Evolutionary conservation across 352 stramenopile genomes (phyloP).

Genomic region (Phytophthora quininea): DNA sequence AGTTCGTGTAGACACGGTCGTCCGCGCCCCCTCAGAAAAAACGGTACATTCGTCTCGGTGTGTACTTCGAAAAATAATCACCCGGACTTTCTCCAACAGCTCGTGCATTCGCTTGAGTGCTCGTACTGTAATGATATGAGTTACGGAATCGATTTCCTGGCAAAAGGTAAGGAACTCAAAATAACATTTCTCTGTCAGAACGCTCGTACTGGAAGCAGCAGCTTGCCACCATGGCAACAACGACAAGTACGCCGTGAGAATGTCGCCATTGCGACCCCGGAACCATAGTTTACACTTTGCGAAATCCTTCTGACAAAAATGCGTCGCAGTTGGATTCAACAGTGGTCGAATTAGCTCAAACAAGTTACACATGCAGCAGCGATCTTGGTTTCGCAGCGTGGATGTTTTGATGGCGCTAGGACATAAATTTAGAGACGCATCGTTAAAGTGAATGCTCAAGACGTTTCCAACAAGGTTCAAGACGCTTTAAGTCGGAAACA

Average conservation of each 20-base stretch:
- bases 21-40: not conserved
- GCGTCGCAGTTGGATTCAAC: not conserved
- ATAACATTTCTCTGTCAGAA: not conserved
- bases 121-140: not conserved
- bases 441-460: too few species aligned
- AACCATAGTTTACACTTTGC: not conserved
- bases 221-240: not conserved
- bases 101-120: not conserved
- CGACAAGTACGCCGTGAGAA: conserved; percentile 1
- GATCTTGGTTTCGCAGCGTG: too few species aligned
- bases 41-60: conserved; percentile 1
- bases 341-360: too few species aligned
- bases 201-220: not conserved
- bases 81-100: not conserved
- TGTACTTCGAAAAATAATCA: not conserved
- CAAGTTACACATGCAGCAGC: too few species aligned
- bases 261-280: not conserved
- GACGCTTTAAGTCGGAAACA: too few species aligned
- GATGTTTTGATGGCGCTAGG: too few species aligned
- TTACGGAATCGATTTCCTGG: not conserved
- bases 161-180: not conserved
- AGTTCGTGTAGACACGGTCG: conserved; percentile 14
- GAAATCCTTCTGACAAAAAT: not conserved
- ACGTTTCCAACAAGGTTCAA: too few species aligned
- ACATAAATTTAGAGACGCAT: too few species aligned